Evolutionary conservation across 768 basidiomycete species (phyloP).

Genomic region (Mycena rosella): DNA sequence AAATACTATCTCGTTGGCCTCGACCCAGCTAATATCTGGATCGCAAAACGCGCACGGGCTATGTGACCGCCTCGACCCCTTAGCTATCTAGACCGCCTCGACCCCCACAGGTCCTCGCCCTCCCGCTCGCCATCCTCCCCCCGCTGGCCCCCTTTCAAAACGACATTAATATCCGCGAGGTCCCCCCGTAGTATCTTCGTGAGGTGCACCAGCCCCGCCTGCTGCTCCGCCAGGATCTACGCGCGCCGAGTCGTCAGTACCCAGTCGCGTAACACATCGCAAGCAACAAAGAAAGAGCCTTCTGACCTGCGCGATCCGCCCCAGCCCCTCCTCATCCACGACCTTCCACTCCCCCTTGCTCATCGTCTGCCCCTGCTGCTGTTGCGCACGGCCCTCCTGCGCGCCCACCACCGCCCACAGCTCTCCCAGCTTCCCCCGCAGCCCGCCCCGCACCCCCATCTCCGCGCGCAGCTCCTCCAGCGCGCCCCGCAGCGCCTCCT

Average conservation of each 20-base stretch:
- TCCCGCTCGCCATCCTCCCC: conserved; percentile 34
- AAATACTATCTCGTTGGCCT: no score
- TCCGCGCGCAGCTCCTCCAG: conserved; percentile 85
- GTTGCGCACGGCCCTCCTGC: conserved; percentile 58
- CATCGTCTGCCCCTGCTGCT: neutral
- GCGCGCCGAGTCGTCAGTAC: neutral
- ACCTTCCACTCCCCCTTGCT: conserved; percentile 37
- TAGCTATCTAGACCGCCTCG: conserved; percentile 35
- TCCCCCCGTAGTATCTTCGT: conserved; percentile 79
- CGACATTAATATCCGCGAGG: conserved; percentile 74
- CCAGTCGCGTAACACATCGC: neutral
- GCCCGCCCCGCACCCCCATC: conserved; percentile 53
- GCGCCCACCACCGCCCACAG: conserved; percentile 89
- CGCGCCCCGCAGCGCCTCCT: conserved; percentile 77
- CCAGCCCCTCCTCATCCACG: conserved; percentile 81
- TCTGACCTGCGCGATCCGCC: conserved; percentile 77
- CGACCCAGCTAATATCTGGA: no score
- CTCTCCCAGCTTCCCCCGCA: conserved; percentile 83
- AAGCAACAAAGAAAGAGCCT: conserved; percentile 32
- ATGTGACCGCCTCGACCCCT: no score
- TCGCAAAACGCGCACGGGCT: no score
- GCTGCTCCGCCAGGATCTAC: conserved; percentile 82
- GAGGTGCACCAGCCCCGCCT: conserved; percentile 83
- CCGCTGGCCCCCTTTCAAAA: conserved; percentile 60
- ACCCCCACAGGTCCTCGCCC: conserved; percentile 28